Evolutionary conservation across 108 stramenopile genomes (phyloP).

Genomic region (Nitzschia putrida): DNA sequence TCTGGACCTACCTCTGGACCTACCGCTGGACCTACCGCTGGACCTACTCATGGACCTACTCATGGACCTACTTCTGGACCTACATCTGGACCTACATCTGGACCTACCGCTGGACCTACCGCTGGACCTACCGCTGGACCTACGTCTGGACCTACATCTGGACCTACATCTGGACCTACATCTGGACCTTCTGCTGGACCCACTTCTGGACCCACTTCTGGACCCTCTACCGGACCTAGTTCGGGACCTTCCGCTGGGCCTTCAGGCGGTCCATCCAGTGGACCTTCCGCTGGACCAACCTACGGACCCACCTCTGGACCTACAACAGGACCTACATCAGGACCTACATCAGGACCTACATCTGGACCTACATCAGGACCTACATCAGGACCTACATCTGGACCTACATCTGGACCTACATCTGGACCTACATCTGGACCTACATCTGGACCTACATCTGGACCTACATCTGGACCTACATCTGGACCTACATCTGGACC

Average conservation of each 20-base stretch:
- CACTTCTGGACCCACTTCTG: slow-evolving; percentile 1
- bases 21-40: slow-evolving; percentile 9
- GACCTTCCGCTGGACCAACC: slow-evolving; percentile 1
- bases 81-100: neutral
- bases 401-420: slow-evolving; percentile 24
- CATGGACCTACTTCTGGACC: slow-evolving; percentile 1
- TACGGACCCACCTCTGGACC: neutral
- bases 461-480: slow-evolving; percentile 23
- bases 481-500: slow-evolving; percentile 2
- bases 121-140: slow-evolving; percentile 2
- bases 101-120: slow-evolving; percentile 4
- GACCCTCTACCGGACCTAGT: neutral
- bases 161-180: slow-evolving; percentile 8
- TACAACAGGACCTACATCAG: slow-evolving; percentile 6
- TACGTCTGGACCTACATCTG: slow-evolving; percentile 5
- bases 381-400: slow-evolving; percentile 8
- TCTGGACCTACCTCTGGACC: slow-evolving; percentile 2
- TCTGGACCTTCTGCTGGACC: neutral
- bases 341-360: slow-evolving; percentile 13
- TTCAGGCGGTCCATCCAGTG: neutral
- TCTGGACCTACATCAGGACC: slow-evolving; percentile 9
- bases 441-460: slow-evolving; percentile 25
- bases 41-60: slow-evolving; percentile 8
- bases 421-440: slow-evolving; percentile 8
- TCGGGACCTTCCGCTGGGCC: slow-evolving; percentile 4